These are phyloP conservation scores for Plasmopara halstedii DNA, from an alignment of 352 stramenopile genomes.

Conservation along the genomic window DNA sequence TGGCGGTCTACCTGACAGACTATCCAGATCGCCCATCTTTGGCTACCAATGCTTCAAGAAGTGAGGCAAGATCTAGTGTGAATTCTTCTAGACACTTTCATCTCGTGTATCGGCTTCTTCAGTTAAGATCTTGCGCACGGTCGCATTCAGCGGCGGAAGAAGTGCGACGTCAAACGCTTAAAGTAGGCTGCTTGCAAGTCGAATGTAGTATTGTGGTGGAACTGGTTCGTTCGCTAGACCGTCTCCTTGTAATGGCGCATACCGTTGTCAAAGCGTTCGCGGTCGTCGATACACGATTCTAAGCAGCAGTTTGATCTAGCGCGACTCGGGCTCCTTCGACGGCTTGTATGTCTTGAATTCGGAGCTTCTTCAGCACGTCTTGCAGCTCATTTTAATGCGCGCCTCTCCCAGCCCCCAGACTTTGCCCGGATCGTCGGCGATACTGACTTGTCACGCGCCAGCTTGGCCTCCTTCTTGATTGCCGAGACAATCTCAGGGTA, in stretches of 20 bases:
- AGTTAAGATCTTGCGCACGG: not conserved
- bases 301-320: not conserved
- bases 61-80: not conserved
- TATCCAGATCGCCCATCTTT: not conserved
- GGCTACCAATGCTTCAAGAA: not conserved
- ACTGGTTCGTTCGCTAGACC: not conserved
- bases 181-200: not conserved
- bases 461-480: not conserved
- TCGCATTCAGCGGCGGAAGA: not conserved
- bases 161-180: not conserved
- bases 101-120: not conserved
- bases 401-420: not conserved
- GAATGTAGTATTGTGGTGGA: not conserved
- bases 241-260: constrained; percentile 1
- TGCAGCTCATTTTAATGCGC: not conserved
- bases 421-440: not conserved
- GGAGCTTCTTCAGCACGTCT: not conserved
- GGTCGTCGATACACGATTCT: not conserved
- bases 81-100: not conserved
- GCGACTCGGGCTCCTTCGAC: not conserved
- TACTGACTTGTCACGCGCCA: not conserved
- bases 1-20: not conserved
- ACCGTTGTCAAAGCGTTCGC: not conserved
- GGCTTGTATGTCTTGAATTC: not conserved
- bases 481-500: not conserved